These are phyloP conservation scores for Pythium dissotocum DNA, from an alignment of 352 stramenopile genomes.

Conservation along the genomic window DNA sequence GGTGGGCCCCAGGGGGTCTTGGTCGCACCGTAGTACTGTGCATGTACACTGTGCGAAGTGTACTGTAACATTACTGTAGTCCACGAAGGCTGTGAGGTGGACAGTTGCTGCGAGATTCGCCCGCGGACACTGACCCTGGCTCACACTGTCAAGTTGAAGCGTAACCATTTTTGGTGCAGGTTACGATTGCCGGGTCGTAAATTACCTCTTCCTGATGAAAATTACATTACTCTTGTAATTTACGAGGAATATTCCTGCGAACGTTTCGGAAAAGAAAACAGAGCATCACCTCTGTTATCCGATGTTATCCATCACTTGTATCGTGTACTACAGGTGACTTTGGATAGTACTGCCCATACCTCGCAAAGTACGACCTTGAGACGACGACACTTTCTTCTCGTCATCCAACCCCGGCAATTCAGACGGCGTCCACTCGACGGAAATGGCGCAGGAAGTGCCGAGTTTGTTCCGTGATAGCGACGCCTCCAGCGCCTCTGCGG, in stretches of 20 bases:
- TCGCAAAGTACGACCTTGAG: not conserved
- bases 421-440: not conserved
- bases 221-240: not conserved
- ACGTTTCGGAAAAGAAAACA: not conserved
- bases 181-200: no score
- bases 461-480: conserved; percentile 25
- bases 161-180: no score
- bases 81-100: no score
- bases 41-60: no score
- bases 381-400: not conserved
- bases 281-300: not conserved
- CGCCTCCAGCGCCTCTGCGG: conserved; percentile 13
- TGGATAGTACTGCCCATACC: not conserved
- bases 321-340: not conserved
- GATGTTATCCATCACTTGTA: not conserved
- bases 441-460: conserved; percentile 28
- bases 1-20: no score
- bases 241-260: not conserved
- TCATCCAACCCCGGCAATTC: not conserved
- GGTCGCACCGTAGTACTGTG: no score
- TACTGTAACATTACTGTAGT: no score
- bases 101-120: no score
- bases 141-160: no score
- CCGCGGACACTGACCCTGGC: no score
- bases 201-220: no score